phyloP scores from a whole-genome alignment of 2,329 filamentous ascomycete genomes.

The Fusarium verticillioides region DNA sequence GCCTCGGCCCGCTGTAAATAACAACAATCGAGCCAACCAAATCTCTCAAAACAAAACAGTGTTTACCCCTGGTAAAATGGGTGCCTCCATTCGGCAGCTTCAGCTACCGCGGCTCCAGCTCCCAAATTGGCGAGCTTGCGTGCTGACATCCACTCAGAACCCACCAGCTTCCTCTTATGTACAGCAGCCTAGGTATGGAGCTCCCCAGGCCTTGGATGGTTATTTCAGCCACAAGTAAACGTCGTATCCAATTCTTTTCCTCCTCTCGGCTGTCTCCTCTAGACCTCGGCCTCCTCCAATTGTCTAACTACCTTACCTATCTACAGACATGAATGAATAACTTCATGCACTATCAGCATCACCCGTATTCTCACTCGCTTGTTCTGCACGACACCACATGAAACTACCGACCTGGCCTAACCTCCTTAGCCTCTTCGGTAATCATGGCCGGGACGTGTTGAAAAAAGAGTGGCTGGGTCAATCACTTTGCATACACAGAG shows the following conservation, averaged over 20 bases:
- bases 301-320: neutral
- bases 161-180: conserved; percentile 28
- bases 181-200: neutral
- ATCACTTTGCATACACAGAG: conserved; percentile 3
- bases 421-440: conserved; percentile 33
- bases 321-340: neutral
- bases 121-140: conserved; percentile 28
- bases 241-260: neutral
- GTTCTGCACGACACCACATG: conserved; percentile 24
- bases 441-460: conserved; percentile 27
- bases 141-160: conserved; percentile 18
- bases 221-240: neutral
- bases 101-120: conserved; percentile 30
- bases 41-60: neutral
- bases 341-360: neutral
- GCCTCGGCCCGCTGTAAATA: conserved; percentile 34
- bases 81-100: conserved; percentile 24
- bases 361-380: conserved; percentile 3
- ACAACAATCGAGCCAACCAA: conserved; percentile 28
- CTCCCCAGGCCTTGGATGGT: neutral
- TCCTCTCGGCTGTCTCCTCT: neutral
- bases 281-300: neutral
- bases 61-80: conserved; percentile 36
- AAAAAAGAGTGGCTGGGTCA: conserved; percentile 37
- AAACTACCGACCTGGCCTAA: conserved; percentile 33